Evolutionary conservation across 805 yeast species (phyloP).

Genomic region (Candida ascalaphidarum): DNA sequence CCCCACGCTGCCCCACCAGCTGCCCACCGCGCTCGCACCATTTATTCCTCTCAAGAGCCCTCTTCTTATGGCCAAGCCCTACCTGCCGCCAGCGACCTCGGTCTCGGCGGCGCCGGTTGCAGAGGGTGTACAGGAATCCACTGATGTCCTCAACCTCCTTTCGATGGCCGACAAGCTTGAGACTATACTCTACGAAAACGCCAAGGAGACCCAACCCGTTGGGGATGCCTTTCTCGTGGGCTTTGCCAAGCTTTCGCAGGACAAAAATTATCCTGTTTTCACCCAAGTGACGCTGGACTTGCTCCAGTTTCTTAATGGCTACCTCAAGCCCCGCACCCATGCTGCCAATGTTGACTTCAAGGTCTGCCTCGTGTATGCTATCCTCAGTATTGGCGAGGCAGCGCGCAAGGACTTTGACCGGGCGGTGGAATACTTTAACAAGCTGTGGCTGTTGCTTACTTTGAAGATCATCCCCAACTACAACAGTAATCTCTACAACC

Average conservation of each 20-base stretch:
- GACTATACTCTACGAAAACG: constrained; percentile 6
- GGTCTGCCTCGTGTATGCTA: constrained; percentile 30
- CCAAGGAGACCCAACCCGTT: constrained; percentile 6
- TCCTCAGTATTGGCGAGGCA: constrained; percentile 37
- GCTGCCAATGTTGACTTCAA: constrained; percentile 17
- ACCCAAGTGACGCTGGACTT: constrained; percentile 13
- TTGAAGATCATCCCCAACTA: constrained; percentile 25
- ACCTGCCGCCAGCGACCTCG: too few species aligned
- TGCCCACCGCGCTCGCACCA: too few species aligned
- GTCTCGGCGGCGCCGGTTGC: too few species aligned
- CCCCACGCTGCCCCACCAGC: too few species aligned
- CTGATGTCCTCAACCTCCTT: constrained; percentile 13
- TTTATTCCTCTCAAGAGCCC: too few species aligned
- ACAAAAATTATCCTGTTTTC: constrained; percentile 9
- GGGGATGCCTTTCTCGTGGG: constrained; percentile 26
- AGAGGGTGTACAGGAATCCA: too few species aligned
- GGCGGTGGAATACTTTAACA: constrained; percentile 30
- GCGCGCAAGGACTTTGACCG: constrained; percentile 16
- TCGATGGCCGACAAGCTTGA: constrained; percentile 20
- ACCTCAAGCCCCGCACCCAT: constrained; percentile 4
- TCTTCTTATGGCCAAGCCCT: too few species aligned
- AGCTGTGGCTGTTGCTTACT: constrained; percentile 36
- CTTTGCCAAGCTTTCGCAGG: constrained; percentile 11
- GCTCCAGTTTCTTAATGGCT: constrained; percentile 13
- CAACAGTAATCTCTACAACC: constrained; percentile 17